Base-by-base conservation (phyloP, 257 asterid species). In the Schizonepeta tenuifolia region DNA sequence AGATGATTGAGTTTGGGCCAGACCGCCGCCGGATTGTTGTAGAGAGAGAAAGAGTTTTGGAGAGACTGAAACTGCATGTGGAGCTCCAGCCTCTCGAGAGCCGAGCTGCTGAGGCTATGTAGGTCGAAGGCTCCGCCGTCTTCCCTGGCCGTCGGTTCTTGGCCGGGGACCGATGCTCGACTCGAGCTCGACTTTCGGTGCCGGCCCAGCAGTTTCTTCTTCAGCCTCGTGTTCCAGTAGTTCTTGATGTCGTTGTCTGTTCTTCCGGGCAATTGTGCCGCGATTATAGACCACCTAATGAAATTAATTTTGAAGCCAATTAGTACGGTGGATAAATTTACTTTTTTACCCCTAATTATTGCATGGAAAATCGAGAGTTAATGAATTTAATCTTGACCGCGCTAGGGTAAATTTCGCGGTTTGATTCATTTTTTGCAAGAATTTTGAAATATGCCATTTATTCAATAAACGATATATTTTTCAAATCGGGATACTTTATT, bases 231-330 rank as follows among this genome's bases (percentile, higher is more conserved):
- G 79, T 92, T 92, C 98, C 98, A 92, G 66, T 92, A 92, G 73
- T 92, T 92, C 78, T 92, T 92, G 78, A 92, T 90, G 67, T 91
- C 97, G 11, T 91, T 91, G 13, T 91, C 97, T 1, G 97, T 91
- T 75, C 97, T 82, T 77, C 96, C 97, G 0, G 97, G 96, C 17
- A 92, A 75, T 64, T 91, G 97, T 9, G 96, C 96, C 12, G 97
- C 97, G 49, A 92, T 92, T 70, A 92, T 84, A 1, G 97, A 92
- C 97, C 97, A 89, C 87, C 97, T 82, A 33, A 7, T 2, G 11
- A 21, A 22, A 21, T 54, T n/a, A 72, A 11, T 18, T 38, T 31
- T 31, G 6, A 31, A 5, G 36, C 6, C 36, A 5, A 31, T 31
- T 7, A 31, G 36, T 3, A 28, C 4, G 4, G 5, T 28, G 33